Conservation (phyloP, 257 asterid species). For the Nicotiana sylvestris region DNA sequence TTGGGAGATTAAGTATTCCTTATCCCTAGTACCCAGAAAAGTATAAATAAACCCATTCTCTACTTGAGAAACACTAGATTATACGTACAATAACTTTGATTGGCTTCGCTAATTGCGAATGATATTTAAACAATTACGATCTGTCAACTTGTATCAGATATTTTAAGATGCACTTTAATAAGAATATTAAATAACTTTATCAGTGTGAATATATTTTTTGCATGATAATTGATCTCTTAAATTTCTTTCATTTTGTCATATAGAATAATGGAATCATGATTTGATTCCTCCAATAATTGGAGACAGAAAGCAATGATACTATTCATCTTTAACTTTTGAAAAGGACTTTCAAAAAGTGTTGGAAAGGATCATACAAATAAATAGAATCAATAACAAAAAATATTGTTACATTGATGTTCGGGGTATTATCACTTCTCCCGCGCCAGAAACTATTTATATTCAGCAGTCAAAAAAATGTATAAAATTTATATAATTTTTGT, state of each 20-base stretch:
- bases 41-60: too few species aligned
- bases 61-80: too few species aligned
- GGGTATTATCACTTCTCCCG: too few species aligned
- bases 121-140: background rate
- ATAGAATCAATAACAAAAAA: too few species aligned
- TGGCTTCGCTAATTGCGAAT: background rate
- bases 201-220: background rate
- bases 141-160: background rate
- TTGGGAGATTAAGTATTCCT: too few species aligned
- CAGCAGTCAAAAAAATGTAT: too few species aligned
- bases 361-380: background rate
- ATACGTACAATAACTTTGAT: background rate
- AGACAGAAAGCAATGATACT: background rate
- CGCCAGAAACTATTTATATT: too few species aligned
- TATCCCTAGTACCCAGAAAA: too few species aligned
- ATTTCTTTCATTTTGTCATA: background rate
- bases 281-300: conserved; percentile 10
- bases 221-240: too few species aligned
- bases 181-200: background rate
- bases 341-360: background rate
- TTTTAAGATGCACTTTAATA: background rate
- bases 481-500: too few species aligned
- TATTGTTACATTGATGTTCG: too few species aligned
- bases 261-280: background rate
- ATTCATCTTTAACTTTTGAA: background rate